phyloP scores from a whole-genome alignment of 2,329 filamentous ascomycete genomes.

The Ophiostoma pallidulum region DNA sequence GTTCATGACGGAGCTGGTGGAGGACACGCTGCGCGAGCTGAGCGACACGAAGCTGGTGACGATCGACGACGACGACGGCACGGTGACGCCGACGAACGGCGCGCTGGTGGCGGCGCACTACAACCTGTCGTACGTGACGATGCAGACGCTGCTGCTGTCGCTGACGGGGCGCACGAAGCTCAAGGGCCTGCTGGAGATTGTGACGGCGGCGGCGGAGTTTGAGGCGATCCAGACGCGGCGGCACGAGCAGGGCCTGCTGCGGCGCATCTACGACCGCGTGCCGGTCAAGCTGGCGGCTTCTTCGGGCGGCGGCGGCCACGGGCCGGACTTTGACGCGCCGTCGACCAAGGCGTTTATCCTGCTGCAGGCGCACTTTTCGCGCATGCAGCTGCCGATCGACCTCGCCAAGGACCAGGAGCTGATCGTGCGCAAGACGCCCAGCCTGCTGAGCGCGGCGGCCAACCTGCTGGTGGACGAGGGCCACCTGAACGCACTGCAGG shows the following conservation, averaged over 20 bases:
- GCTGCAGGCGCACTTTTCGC: slow-evolving; percentile 91
- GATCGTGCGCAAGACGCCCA: slow-evolving; percentile 74
- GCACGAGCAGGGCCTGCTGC: slow-evolving; percentile 79
- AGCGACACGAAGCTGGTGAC: slow-evolving; percentile 92
- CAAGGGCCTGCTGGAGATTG: slow-evolving; percentile 93
- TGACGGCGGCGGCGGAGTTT: slow-evolving; percentile 94
- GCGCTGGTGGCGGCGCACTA: slow-evolving; percentile 99
- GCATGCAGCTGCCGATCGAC: slow-evolving; percentile 93
- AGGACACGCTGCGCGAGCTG: slow-evolving; percentile 83
- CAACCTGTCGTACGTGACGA: slow-evolving; percentile 98
- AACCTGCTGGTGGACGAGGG: slow-evolving; percentile 94
- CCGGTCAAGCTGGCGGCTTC: slow-evolving; percentile 77
- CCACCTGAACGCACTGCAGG: slow-evolving; percentile 92
- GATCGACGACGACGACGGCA: slow-evolving; percentile 87
- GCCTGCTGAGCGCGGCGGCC: slow-evolving; percentile 81
- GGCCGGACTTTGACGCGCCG: slow-evolving; percentile 79
- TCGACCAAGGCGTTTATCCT: slow-evolving; percentile 99
- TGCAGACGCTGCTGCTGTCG: slow-evolving; percentile 96
- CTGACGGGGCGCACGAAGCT: slow-evolving; percentile 83
- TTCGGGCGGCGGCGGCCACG: slow-evolving; percentile 38
- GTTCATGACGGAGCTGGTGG: slow-evolving; percentile 88
- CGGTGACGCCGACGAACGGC: slow-evolving; percentile 79
- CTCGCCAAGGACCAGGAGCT: slow-evolving; percentile 91
- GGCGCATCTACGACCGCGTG: slow-evolving; percentile 86
- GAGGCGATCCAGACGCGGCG: slow-evolving; percentile 84